phyloP scores from a whole-genome alignment of 768 basidiomycete species.

The Termitomyces sp. region DNA sequence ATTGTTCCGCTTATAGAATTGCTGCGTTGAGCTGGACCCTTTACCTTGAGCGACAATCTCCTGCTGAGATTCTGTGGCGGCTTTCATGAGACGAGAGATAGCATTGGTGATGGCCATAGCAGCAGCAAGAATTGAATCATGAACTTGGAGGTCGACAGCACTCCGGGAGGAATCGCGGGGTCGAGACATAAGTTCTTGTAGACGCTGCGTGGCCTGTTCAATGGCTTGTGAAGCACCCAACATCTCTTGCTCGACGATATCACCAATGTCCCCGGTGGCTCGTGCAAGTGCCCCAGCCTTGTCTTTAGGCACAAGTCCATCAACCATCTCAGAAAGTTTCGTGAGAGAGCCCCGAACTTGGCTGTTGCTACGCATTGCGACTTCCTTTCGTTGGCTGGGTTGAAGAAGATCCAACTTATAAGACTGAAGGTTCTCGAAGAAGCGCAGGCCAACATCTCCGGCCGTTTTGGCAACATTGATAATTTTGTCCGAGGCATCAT shows the following conservation, averaged over 20 bases:
- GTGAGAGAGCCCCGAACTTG: conserved; percentile 78
- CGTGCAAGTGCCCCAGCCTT: conserved; percentile 64
- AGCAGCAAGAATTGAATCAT: conserved; percentile 92
- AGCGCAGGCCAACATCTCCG: conserved; percentile 83
- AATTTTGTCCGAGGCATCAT: conserved; percentile 90
- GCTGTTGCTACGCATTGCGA: conserved; percentile 85
- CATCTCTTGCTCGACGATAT: conserved; percentile 98
- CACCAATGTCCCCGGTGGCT: conserved; percentile 89
- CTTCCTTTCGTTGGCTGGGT: conserved; percentile 70
- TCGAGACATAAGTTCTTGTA: conserved; percentile 88
- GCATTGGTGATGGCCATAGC: conserved; percentile 95
- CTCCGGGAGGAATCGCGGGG: conserved; percentile 84
- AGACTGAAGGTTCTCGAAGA: conserved; percentile 95
- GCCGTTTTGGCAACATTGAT: conserved; percentile 76
- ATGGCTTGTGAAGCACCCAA: conserved; percentile 87
- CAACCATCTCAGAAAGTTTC: conserved; percentile 84
- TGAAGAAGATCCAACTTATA: conserved; percentile 86
- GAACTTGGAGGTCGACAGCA: conserved; percentile 91
- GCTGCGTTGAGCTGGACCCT: conserved; percentile 87
- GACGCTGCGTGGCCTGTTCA: conserved; percentile 83
- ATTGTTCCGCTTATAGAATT: conserved; percentile 99
- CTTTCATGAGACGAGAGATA: conserved; percentile 90
- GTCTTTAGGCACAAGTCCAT: conserved; percentile 81
- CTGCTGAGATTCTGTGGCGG: conserved; percentile 96
- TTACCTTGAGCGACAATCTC: conserved; percentile 96